Evolutionary conservation across 148 eudicot species (phyloP).

Genomic region (Cornus kousa): DNA sequence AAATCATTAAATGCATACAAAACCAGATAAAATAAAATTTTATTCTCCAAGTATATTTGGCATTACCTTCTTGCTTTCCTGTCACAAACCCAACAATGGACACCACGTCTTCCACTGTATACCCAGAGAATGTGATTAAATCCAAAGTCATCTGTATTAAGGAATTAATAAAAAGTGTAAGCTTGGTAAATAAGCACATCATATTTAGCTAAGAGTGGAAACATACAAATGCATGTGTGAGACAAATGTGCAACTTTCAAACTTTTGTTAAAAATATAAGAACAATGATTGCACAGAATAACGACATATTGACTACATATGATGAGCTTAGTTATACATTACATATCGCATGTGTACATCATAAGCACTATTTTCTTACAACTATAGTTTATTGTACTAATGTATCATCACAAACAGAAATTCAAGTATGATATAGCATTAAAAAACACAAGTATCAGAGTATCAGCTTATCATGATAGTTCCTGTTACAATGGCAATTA

Average conservation of each 20-base stretch:
- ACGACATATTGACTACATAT: background rate
- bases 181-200: background rate
- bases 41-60: background rate
- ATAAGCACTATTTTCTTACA: too few relatives aligned
- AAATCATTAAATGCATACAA: conserved; percentile 1
- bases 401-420: too few relatives aligned
- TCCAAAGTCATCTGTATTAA: conserved; percentile 79
- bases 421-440: background rate
- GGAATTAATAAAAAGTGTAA: conserved; percentile 7
- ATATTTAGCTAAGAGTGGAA: too few relatives aligned
- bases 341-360: too few relatives aligned
- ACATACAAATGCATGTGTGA: background rate
- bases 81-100: conserved; percentile 99
- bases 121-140: conserved; percentile 93
- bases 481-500: too few relatives aligned
- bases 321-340: background rate
- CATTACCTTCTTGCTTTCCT: conserved; percentile 87
- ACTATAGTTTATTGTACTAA: background rate
- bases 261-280: background rate
- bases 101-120: conserved; percentile 97
- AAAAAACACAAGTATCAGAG: background rate
- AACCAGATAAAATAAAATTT: background rate
- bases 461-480: too few relatives aligned
- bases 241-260: background rate
- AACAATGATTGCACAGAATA: background rate